A percentile compares a stretch with the other conserved stretches of the same genome.
These are phyloP conservation scores for Fusarium sp. DNA, from an alignment of 2,329 filamentous ascomycete species.

Conservation along the genomic window DNA sequence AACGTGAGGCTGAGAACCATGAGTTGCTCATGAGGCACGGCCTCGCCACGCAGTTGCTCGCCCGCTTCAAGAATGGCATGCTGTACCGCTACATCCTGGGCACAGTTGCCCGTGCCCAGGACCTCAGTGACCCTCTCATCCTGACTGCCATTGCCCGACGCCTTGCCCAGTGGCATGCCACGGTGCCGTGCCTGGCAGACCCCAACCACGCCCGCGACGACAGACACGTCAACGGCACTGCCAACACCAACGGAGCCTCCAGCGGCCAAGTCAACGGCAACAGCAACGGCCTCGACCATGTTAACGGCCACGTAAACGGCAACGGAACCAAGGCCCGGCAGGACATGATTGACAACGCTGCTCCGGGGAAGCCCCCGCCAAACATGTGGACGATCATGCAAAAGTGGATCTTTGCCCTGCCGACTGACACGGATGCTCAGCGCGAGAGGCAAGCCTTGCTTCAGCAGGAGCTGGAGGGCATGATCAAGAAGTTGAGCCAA, in stretches of 20 bases:
- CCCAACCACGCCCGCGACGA: constrained; percentile 34
- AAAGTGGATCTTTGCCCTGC: constrained; percentile 92
- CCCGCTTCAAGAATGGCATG: constrained; percentile 95
- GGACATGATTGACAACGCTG: constrained; percentile 61
- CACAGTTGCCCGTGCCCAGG: constrained; percentile 80
- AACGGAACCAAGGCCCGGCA: constrained; percentile 48
- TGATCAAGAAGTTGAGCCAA: constrained; percentile 79
- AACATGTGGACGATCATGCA: constrained; percentile 97
- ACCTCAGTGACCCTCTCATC: constrained; percentile 80
- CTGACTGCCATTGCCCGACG: constrained; percentile 86
- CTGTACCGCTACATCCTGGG: constrained; percentile 93
- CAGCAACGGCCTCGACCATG: constrained; percentile 50
- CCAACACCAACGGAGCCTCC: constrained; percentile 48
- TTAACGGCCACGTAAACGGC: constrained; percentile 43
- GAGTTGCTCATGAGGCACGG: constrained; percentile 85
- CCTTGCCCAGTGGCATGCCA: constrained; percentile 93
- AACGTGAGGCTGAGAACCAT: constrained; percentile 84
- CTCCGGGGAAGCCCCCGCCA: constrained; percentile 78
- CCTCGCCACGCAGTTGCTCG: constrained; percentile 88
- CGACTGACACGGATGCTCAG: constrained; percentile 77
- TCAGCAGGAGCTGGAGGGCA: constrained; percentile 78
- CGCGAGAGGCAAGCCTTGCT: constrained; percentile 74
- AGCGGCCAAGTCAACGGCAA: constrained; percentile 49
- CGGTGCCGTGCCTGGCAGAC: constrained; percentile 67
- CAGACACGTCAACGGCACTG: constrained; percentile 50